These are phyloP conservation scores for Cyberlindnera galapagoensis DNA, from an alignment of 805 yeast species.

Conservation along the genomic window DNA sequence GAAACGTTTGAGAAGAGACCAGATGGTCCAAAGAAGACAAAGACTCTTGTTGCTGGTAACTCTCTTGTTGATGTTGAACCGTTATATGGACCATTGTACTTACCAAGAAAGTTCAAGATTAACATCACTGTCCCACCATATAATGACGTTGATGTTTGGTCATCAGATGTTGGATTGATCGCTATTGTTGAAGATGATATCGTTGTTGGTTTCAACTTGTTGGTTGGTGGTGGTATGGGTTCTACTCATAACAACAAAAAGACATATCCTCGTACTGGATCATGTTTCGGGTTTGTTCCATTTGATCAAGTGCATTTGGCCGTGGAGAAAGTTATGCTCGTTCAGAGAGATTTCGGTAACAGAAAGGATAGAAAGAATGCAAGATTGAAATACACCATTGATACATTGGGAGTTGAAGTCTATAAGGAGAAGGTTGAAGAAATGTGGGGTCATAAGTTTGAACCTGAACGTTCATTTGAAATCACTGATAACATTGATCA, in stretches of 20 bases:
- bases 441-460: conserved; percentile 69
- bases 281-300: conserved; percentile 70
- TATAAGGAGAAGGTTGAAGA: conserved; percentile 81
- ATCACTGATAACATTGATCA: conserved; percentile 84
- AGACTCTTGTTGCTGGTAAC: conserved; percentile 80
- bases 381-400: conserved; percentile 93
- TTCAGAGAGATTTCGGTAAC: conserved; percentile 93
- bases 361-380: conserved; percentile 96
- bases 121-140: conserved; percentile 94
- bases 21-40: conserved; percentile 75
- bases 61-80: conserved; percentile 83
- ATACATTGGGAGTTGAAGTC: conserved; percentile 84
- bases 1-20: conserved; percentile 57
- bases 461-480: conserved; percentile 61
- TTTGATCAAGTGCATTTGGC: conserved; percentile 66
- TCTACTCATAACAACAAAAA: conserved; percentile 94
- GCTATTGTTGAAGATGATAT: conserved; percentile 66
- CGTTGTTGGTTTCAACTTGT: conserved; percentile 75
- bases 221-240: conserved; percentile 99
- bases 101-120: conserved; percentile 94
- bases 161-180: conserved; percentile 89
- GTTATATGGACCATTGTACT: conserved; percentile 74
- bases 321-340: conserved; percentile 87
- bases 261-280: conserved; percentile 94
- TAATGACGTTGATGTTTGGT: conserved; percentile 95